Evolutionary conservation across 306 rosid species (phyloP).

Genomic region (Castanea mollissima): DNA sequence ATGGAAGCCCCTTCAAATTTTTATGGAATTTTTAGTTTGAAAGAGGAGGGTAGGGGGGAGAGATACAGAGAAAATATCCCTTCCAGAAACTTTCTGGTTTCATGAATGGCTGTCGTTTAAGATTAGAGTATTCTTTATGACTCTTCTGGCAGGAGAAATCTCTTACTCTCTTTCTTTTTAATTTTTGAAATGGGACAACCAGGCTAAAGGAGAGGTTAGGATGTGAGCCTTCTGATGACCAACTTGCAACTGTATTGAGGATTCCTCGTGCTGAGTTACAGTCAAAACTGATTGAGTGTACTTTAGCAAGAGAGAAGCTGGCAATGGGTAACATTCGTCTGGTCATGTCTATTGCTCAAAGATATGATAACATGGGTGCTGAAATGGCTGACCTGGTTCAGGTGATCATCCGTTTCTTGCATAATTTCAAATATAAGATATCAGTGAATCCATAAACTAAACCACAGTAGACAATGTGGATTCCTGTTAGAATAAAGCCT

Average conservation of each 20-base stretch:
- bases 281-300: conserved; percentile 60
- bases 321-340: conserved; percentile 96
- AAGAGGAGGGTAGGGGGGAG: background rate
- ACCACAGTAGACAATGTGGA: conserved; percentile 1
- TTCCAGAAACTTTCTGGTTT: background rate
- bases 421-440: background rate
- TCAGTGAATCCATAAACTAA: conserved; percentile 4
- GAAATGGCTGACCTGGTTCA: conserved; percentile 97
- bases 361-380: conserved; percentile 86
- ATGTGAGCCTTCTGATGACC: conserved; percentile 86
- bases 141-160: background rate
- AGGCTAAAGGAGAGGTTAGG: conserved; percentile 81
- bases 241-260: conserved; percentile 71
- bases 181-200: conserved; percentile 16
- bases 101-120: background rate
- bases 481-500: conserved; percentile 8
- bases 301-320: conserved; percentile 86
- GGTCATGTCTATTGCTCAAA: conserved; percentile 91
- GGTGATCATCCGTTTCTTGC: conserved; percentile 41
- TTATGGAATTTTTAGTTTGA: background rate
- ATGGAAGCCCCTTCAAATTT: background rate
- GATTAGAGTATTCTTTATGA: background rate
- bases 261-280: conserved; percentile 66
- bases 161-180: background rate
- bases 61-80: background rate